phyloP scores from a whole-genome alignment of 768 basidiomycete genomes.

The Hypsizygus marmoreus region DNA sequence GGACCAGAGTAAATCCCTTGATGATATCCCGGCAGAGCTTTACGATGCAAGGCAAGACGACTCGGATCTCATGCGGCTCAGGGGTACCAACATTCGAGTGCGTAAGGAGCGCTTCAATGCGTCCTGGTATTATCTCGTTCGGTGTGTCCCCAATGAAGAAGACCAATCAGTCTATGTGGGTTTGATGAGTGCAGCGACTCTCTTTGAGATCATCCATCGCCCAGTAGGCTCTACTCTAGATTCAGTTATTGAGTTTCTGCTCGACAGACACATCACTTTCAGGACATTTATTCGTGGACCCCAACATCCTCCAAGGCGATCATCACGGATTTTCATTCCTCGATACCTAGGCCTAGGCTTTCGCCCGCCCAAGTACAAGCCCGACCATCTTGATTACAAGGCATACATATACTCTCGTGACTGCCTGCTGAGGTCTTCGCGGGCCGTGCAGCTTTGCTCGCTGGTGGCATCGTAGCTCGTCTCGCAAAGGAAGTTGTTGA shows the following conservation, averaged over 20 bases:
- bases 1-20: not conserved
- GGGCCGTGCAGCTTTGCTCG: slow-evolving; percentile 26
- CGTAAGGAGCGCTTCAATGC: not conserved
- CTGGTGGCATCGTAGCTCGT: slow-evolving; percentile 26
- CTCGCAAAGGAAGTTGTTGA: slow-evolving; percentile 16
- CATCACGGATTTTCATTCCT: not conserved
- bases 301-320: not conserved
- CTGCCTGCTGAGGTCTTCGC: slow-evolving; percentile 5
- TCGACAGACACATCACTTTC: slow-evolving; percentile 12
- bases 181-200: slow-evolving; percentile 9
- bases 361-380: slow-evolving; percentile 9
- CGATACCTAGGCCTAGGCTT: slow-evolving; percentile 16
- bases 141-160: not conserved
- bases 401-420: slow-evolving; percentile 5
- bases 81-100: not conserved
- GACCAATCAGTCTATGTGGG: not conserved
- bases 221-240: not conserved
- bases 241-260: slow-evolving; percentile 2
- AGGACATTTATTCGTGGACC: slow-evolving; percentile 8
- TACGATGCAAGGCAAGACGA: slow-evolving; percentile 4
- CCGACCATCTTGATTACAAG: slow-evolving; percentile 5
- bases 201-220: slow-evolving; percentile 11
- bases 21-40: slow-evolving; percentile 1
- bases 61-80: not conserved
- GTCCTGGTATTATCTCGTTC: too few species aligned